A percentile compares a stretch with the other conserved stretches of the same genome.
These are phyloP conservation scores for Mycena sanguinolenta DNA, from an alignment of 768 basidiomycete species.

Conservation along the genomic window DNA sequence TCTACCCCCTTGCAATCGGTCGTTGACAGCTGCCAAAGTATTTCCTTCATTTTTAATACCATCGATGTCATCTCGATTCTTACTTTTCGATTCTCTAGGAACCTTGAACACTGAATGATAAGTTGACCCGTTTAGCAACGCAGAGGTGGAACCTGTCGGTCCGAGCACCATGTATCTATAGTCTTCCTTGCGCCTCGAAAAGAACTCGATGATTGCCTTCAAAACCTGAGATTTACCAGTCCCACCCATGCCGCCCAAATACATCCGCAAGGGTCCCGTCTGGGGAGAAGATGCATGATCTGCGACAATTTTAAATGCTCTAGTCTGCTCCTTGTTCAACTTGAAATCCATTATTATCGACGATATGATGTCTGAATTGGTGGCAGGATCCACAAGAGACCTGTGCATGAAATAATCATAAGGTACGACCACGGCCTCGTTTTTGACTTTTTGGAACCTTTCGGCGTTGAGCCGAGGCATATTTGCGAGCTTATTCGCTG, in stretches of 20 bases:
- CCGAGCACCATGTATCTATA: constrained; percentile 36
- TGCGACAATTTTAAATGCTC: constrained; percentile 44
- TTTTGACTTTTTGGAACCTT: not conserved
- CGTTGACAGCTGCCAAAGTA: constrained; percentile 1
- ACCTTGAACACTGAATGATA: constrained; percentile 44
- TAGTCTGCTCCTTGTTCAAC: not conserved
- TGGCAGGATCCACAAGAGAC: not conserved
- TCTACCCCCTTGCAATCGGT: constrained; percentile 40
- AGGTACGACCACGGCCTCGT: not conserved
- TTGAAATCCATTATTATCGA: not conserved
- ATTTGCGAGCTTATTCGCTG: not conserved
- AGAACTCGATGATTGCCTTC: constrained; percentile 34
- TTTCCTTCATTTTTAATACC: not conserved
- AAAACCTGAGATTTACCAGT: constrained; percentile 45
- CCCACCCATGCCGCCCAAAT: constrained; percentile 45
- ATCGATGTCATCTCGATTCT: constrained; percentile 11
- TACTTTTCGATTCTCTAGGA: not conserved
- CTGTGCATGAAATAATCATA: not conserved
- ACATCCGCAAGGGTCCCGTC: constrained; percentile 41
- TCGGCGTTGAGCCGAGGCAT: not conserved
- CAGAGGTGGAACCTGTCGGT: constrained; percentile 42
- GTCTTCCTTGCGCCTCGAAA: constrained; percentile 21
- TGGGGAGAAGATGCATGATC: constrained; percentile 36
- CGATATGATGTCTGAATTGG: too few species aligned
- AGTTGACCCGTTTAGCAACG: constrained; percentile 40